Evolutionary conservation across 2,329 filamentous ascomycete species (phyloP), one percentile per base, ranked within the genome.

Genomic region (Exophiala spinifera): DNA sequence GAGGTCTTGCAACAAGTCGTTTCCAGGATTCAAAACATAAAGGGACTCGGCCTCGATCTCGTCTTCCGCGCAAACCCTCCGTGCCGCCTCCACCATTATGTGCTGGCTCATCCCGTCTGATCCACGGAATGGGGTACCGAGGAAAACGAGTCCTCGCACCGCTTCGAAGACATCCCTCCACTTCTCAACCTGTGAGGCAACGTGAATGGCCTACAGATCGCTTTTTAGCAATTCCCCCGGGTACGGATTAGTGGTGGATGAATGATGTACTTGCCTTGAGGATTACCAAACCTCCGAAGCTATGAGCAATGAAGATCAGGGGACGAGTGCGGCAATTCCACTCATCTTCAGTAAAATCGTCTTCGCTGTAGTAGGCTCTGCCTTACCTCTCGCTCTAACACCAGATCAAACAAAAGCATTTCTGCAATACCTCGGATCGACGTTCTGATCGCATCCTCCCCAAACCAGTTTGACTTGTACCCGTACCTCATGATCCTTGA

Each of bases 261-360:
- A n/a, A n/a, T n/a, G n/a, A 7, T 3, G 13, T 37, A 48, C 31
- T 14, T 3, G 39, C 46, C 46, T 48, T 33, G 3, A 34, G 23
- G 13, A 48, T 13, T 5, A 48, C 19, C 14, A 48, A 19, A 5
- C 46, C 46, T 15, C 46, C 46, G 20, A 37, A 48, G 46, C 46
- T 33, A 20, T 25, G 19, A 13, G 46, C 46, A 10, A 48, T 36
- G 19, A 33, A 37, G 8, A 48, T 37, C 28, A 48, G 11, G 3
- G 46, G 46, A 21, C 46, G 46, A 39, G 3, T 11, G 10, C 3
- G 14, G 17, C 36, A 39, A 11, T 11, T 15, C 36, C 17, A 15
- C 36, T 48, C 5, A n/a, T 3, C 2, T 10, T 21, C 46, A 36
- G 23, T 10, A 17, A 21, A n/a, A n/a, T 31, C 10, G 3, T 3